phyloP scores from a whole-genome alignment of 108 stramenopile species.

The Cyclostephanos tholiformis region DNA sequence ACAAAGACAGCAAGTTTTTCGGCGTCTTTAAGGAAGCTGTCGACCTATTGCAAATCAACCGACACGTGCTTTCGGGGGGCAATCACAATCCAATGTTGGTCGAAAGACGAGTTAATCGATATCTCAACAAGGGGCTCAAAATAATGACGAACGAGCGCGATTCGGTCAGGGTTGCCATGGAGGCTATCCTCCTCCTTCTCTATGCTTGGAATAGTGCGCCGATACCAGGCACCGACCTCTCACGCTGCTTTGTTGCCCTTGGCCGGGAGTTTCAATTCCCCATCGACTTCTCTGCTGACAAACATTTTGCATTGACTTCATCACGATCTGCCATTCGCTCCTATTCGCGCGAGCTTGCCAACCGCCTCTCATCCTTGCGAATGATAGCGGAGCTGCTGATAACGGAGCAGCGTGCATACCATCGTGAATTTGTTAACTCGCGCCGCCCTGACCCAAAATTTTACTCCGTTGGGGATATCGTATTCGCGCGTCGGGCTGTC shows the following conservation, averaged over 20 bases:
- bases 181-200: not conserved
- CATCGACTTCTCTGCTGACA: slow-evolving; percentile 5
- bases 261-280: slow-evolving; percentile 30
- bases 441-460: not conserved
- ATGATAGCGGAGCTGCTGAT: not conserved
- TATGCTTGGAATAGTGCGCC: slow-evolving; percentile 34
- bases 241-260: slow-evolving; percentile 12
- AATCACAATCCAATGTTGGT: slow-evolving; percentile 4
- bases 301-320: not conserved
- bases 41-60: not conserved
- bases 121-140: not conserved
- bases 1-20: slow-evolving; percentile 5
- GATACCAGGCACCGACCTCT: slow-evolving; percentile 21
- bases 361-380: not conserved
- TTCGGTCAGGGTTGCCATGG: not conserved
- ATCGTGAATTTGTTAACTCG: not conserved
- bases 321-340: not conserved
- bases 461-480: not conserved
- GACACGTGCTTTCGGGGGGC: not conserved
- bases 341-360: not conserved
- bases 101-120: not conserved
- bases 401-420: not conserved
- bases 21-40: not conserved
- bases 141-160: slow-evolving; percentile 2
- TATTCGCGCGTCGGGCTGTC: not conserved